Conservation (phyloP, 345 rosid species). For the Mercurialis annua region DNA sequence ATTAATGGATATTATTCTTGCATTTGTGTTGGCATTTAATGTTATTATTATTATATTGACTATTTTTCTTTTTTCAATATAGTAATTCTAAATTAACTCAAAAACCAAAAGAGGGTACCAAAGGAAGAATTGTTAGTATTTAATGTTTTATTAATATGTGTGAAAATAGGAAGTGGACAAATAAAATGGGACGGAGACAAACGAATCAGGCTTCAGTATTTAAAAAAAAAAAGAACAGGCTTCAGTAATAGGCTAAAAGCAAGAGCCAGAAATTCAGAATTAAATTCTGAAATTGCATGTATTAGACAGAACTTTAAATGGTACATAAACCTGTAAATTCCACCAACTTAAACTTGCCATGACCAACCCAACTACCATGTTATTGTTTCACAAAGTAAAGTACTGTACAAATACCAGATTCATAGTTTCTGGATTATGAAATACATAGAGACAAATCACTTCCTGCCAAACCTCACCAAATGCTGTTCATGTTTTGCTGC, state of each 20-base stretch:
- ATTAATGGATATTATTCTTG: too few species aligned
- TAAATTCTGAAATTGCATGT: neutral
- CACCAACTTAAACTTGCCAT: neutral
- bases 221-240: too few species aligned
- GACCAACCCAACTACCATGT: neutral
- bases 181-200: too few species aligned
- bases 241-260: neutral
- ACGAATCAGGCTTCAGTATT: neutral
- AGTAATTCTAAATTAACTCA: too few species aligned
- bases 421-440: constrained; percentile 13
- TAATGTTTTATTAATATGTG: too few species aligned
- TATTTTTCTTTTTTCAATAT: too few species aligned
- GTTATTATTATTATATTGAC: too few species aligned
- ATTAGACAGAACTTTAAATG: neutral
- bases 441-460: constrained; percentile 10
- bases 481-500: constrained; percentile 48
- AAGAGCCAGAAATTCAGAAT: neutral
- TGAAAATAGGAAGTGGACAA: too few species aligned
- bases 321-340: neutral
- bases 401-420: constrained; percentile 22
- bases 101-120: too few species aligned
- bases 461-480: constrained; percentile 29
- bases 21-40: too few species aligned
- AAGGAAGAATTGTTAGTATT: too few species aligned
- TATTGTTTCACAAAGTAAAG: constrained; percentile 13